Evolutionary conservation across 2,329 filamentous ascomycete genomes (phyloP), one percentile per base, ranked within the genome.

Genomic region (Diplodia seriata): DNA sequence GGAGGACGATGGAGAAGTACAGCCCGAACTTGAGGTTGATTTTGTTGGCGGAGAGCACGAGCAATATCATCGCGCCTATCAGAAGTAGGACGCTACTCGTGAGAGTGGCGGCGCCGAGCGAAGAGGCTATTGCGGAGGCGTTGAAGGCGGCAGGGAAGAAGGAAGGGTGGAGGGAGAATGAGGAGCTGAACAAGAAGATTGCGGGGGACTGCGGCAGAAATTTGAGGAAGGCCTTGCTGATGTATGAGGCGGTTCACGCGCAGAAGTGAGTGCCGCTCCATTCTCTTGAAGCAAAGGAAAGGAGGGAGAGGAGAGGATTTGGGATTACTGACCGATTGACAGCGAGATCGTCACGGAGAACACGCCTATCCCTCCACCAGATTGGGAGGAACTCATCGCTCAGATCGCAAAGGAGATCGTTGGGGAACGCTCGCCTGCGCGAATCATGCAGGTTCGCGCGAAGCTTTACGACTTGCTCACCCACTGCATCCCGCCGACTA

Each of bases 1-100:
- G 95, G 78, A 86, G 95, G 70, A 99, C 95, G 0, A 99, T 99
- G 95, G 95, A 99, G 82, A 99, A 99, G 81, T 99, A 99, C 84
- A 96, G 92, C 75, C 94, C 94, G 15, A 99, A 99, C 78, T 76
- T 99, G 76, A 87, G 95, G 26, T 81, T 99, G 73, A 98, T 99
- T 59, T 83, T 99, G 69, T 83, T 99, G 69, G 95, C 95, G 59
- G 98, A 98, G 78, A 97, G 92, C 72, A 99, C 95, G 26, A 94
- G 94, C 71, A 98, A 98, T 76, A 99, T 99, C 74, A 99, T 99
- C 79, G 94, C 95, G n/a, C 95, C 95, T 0, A 99, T 99, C 77
- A 88, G 94, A 71, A 96, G 92, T 74, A 86, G 95, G 79, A 97
- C 94, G 65, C 83, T 99, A 78, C 85, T 99, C 61, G 93, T 99